Conservation (phyloP, 768 basidiomycete genomes). For the Floccularia luteovirens region DNA sequence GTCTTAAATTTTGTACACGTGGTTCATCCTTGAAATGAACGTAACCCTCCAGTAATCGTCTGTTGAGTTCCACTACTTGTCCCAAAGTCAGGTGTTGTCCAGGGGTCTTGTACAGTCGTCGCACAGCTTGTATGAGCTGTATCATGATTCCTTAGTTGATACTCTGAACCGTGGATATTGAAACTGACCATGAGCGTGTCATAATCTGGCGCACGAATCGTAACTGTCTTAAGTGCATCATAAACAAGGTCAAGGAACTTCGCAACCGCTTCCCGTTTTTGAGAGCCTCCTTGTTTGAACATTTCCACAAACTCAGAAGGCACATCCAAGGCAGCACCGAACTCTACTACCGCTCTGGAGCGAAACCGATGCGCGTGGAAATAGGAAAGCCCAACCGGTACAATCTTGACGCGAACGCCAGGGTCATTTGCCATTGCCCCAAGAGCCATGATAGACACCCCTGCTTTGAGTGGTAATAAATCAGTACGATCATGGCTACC, state of each 20-base stretch:
- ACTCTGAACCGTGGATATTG: constrained; percentile 1
- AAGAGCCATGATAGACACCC: constrained; percentile 95
- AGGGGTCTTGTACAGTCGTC: constrained; percentile 89
- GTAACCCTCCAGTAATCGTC: constrained; percentile 90
- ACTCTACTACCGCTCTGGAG: constrained; percentile 95
- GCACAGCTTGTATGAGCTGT: constrained; percentile 92
- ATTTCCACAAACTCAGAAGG: constrained; percentile 81
- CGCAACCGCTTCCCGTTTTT: constrained; percentile 86
- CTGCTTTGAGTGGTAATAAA: constrained; percentile 93
- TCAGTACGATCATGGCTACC: constrained; percentile 98
- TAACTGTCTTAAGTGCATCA: constrained; percentile 92
- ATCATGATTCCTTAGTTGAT: constrained; percentile 5
- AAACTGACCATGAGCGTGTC: constrained; percentile 91
- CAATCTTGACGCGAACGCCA: constrained; percentile 81
- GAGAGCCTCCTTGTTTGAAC: constrained; percentile 83
- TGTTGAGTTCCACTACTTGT: constrained; percentile 92
- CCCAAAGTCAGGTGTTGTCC: constrained; percentile 90
- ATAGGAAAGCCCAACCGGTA: constrained; percentile 74
- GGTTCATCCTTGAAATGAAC: constrained; percentile 90
- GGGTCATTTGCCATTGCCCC: constrained; percentile 95
- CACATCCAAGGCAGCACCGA: constrained; percentile 88
- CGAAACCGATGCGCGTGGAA: constrained; percentile 85
- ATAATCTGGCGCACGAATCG: constrained; percentile 91
- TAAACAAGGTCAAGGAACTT: constrained; percentile 89
- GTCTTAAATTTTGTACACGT: constrained; percentile 71